phyloP scores from a whole-genome alignment of 768 basidiomycete genomes.

The Lactarius evosmus region DNA sequence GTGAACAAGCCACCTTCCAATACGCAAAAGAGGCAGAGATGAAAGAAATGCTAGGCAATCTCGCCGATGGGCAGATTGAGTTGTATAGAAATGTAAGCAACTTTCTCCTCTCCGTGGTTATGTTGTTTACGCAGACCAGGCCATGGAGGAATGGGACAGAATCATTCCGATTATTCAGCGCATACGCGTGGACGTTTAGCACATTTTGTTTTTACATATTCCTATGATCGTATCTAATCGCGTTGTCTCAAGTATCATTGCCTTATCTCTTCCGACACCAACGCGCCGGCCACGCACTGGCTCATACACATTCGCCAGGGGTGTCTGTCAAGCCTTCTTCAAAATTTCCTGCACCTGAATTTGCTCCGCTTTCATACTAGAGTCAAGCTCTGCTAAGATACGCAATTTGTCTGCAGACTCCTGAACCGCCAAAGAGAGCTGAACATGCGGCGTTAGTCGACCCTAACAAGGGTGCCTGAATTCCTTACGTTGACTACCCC shows the following conservation, averaged over 20 bases:
- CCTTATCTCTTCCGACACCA: neutral
- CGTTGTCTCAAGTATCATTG: slow-evolving; percentile 4
- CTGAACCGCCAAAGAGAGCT: slow-evolving; percentile 77
- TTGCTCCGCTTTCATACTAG: slow-evolving; percentile 28
- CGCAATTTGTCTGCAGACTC: slow-evolving; percentile 71
- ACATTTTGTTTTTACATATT: slow-evolving; percentile 24
- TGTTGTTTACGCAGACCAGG: slow-evolving; percentile 40
- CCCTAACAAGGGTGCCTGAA: neutral
- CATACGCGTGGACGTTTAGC: slow-evolving; percentile 87
- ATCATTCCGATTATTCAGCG: slow-evolving; percentile 92
- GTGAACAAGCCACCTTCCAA: slow-evolving; percentile 90
- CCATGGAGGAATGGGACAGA: slow-evolving; percentile 97
- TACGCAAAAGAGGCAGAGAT: slow-evolving; percentile 90
- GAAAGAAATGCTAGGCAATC: slow-evolving; percentile 88
- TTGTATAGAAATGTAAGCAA: slow-evolving; percentile 79
- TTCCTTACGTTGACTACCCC: slow-evolving; percentile 70
- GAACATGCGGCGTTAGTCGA: slow-evolving; percentile 1
- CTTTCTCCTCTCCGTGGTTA: slow-evolving; percentile 1
- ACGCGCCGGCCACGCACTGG: neutral
- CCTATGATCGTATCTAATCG: slow-evolving; percentile 21
- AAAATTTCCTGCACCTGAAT: neutral
- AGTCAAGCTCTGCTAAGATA: slow-evolving; percentile 20
- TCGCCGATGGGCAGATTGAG: slow-evolving; percentile 94
- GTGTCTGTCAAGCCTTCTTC: neutral
- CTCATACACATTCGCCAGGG: neutral